Percentiles rank a stretch among this genome's conserved stretches.
These are phyloP conservation scores for Oryza meyeriana DNA, from an alignment of 176 grass and related monocot species.

Conservation along the genomic window DNA sequence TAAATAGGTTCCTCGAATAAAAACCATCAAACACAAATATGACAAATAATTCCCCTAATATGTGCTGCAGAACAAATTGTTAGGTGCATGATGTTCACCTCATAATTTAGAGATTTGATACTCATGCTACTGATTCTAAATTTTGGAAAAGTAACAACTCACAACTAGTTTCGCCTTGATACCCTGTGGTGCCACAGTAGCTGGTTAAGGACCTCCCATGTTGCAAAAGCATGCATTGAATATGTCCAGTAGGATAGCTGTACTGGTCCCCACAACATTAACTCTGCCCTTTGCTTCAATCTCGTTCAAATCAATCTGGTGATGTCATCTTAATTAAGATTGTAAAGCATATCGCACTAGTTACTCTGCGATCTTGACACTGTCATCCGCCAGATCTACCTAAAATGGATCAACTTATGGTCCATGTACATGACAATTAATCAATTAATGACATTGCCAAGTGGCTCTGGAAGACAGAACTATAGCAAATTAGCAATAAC, in stretches of 20 bases:
- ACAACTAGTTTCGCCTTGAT: slow-evolving; percentile 21
- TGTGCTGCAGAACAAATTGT: slow-evolving; percentile 40
- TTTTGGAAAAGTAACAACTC: slow-evolving; percentile 35
- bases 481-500: not conserved
- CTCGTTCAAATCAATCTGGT: slow-evolving; percentile 29
- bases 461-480: slow-evolving; percentile 8
- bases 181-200: slow-evolving; percentile 40
- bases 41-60: slow-evolving; percentile 34
- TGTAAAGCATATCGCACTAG: slow-evolving; percentile 43
- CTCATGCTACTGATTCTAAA: slow-evolving; percentile 31
- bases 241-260: slow-evolving; percentile 59
- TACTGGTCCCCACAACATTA: slow-evolving; percentile 55
- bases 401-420: slow-evolving; percentile 48
- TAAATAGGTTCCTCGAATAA: slow-evolving; percentile 26
- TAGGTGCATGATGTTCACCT: slow-evolving; percentile 21
- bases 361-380: slow-evolving; percentile 26
- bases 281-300: slow-evolving; percentile 46
- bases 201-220: slow-evolving; percentile 62
- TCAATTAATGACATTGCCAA: slow-evolving; percentile 18
- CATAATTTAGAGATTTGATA: slow-evolving; percentile 38
- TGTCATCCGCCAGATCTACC: slow-evolving; percentile 57
- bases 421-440: slow-evolving; percentile 46
- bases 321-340: slow-evolving; percentile 39
- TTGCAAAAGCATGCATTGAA: slow-evolving; percentile 73
- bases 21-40: slow-evolving; percentile 21